Conservation (phyloP, 1,139 yeast genomes). For the Casaregolazyma lundiana region DNA sequence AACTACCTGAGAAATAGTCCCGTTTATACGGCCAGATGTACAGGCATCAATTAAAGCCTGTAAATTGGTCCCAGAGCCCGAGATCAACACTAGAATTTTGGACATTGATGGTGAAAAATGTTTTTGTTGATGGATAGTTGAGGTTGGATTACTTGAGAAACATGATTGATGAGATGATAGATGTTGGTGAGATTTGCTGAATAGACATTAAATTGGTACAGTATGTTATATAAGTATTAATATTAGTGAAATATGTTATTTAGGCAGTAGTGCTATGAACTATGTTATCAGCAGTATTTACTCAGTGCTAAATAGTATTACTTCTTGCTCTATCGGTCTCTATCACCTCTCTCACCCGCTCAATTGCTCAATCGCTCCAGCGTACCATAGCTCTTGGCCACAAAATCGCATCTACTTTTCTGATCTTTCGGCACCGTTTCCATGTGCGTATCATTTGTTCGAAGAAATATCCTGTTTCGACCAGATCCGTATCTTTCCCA, state of each 20-base stretch:
- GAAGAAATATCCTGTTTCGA: constrained; percentile 6
- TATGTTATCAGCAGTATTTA: too few relatives aligned
- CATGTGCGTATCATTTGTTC: constrained; percentile 12
- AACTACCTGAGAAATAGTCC: constrained; percentile 65
- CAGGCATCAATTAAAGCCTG: constrained; percentile 88
- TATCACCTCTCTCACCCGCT: too few relatives aligned
- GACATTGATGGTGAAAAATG: constrained; percentile 11
- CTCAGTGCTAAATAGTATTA: too few relatives aligned
- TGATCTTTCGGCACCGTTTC: constrained; percentile 8
- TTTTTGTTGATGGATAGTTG: background rate
- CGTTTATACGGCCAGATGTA: constrained; percentile 42
- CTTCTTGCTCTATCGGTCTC: too few relatives aligned
- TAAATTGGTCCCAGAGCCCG: constrained; percentile 90
- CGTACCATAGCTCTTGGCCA: constrained; percentile 5
- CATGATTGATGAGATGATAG: background rate
- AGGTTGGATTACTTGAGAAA: background rate
- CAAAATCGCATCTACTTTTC: constrained; percentile 6
- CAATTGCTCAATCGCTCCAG: too few relatives aligned
- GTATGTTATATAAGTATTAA: background rate
- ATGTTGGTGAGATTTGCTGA: background rate
- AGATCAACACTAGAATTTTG: constrained; percentile 69
- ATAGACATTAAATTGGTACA: background rate
- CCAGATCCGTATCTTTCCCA: constrained; percentile 7
- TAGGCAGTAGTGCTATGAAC: too few relatives aligned
- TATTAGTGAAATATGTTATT: too few relatives aligned